phyloP scores from a whole-genome alignment of 2,329 filamentous ascomycete genomes.

The Lecanicillium sp. region DNA sequence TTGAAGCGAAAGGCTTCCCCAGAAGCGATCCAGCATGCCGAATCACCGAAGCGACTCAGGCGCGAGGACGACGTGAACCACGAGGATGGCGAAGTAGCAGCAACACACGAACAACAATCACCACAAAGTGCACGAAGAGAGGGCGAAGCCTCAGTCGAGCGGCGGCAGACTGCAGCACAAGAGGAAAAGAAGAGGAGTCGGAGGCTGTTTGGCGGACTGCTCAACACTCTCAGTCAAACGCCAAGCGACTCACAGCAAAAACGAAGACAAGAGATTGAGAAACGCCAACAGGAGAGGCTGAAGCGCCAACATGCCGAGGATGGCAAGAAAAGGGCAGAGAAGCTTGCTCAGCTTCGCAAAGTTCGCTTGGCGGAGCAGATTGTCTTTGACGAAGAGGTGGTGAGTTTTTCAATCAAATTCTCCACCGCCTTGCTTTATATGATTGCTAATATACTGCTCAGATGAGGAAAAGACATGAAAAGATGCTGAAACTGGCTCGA shows the following conservation, averaged over 20 bases:
- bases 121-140: neutral
- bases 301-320: constrained; percentile 65
- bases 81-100: neutral
- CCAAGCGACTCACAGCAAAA: constrained; percentile 54
- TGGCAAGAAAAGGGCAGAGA: constrained; percentile 57
- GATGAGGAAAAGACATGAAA: constrained; percentile 69
- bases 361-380: constrained; percentile 62
- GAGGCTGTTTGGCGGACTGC: constrained; percentile 74
- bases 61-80: constrained; percentile 12
- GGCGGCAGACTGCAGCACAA: constrained; percentile 21
- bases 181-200: constrained; percentile 82
- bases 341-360: constrained; percentile 51
- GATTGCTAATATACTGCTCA: constrained; percentile 27
- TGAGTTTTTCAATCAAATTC: constrained; percentile 38
- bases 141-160: neutral
- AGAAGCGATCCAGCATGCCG: constrained; percentile 12
- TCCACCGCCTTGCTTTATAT: too few relatives aligned
- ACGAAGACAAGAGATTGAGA: constrained; percentile 72
- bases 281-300: constrained; percentile 68
- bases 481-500: constrained; percentile 61
- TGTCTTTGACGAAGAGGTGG: constrained; percentile 66
- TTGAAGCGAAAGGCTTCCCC: constrained; percentile 22
- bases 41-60: constrained; percentile 17
- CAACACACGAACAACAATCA: constrained; percentile 6
- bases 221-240: constrained; percentile 71